These are phyloP conservation scores for Elongisporangium prolatum DNA, from an alignment of 352 stramenopile genomes.

Conservation along the genomic window DNA sequence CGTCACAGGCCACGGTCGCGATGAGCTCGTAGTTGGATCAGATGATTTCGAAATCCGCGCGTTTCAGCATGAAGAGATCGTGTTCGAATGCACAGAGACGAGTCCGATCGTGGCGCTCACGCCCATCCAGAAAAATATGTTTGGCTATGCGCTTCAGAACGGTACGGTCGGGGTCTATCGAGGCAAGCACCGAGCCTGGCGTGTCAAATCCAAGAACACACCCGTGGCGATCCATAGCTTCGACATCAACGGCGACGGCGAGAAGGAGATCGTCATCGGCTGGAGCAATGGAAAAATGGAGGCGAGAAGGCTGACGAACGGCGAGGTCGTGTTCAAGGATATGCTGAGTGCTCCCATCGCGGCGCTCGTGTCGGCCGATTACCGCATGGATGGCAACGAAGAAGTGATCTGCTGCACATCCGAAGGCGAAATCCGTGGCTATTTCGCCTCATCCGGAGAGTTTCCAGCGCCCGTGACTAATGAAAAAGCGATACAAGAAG, in stretches of 20 bases:
- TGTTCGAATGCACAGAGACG: constrained; percentile 88
- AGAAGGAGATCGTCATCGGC: constrained; percentile 86
- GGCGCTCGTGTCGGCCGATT: constrained; percentile 76
- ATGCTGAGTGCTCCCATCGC: constrained; percentile 59
- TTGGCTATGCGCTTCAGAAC: constrained; percentile 88
- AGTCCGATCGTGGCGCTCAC: constrained; percentile 69
- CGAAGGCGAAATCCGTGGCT: constrained; percentile 79
- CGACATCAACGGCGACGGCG: constrained; percentile 89
- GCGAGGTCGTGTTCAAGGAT: constrained; percentile 83
- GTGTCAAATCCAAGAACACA: constrained; percentile 90
- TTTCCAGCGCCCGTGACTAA: constrained; percentile 19
- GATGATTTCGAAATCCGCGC: constrained; percentile 90
- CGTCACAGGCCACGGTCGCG: constrained; percentile 52
- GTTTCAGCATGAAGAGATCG: constrained; percentile 87
- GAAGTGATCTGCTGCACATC: constrained; percentile 86
- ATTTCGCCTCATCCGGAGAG: constrained; percentile 44
- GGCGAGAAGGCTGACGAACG: constrained; percentile 63
- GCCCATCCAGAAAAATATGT: constrained; percentile 65
- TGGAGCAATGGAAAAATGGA: constrained; percentile 91
- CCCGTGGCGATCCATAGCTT: constrained; percentile 79
- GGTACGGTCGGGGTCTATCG: constrained; percentile 93
- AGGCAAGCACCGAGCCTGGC: constrained; percentile 81
- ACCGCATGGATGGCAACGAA: constrained; percentile 84
- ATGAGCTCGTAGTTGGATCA: constrained; percentile 85
- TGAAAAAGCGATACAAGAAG: constrained; percentile 47